Evolutionary conservation across 129 eudicot genomes (phyloP), one percentile per base, ranked within the genome.

Genomic region (Tanacetum coccineum): DNA sequence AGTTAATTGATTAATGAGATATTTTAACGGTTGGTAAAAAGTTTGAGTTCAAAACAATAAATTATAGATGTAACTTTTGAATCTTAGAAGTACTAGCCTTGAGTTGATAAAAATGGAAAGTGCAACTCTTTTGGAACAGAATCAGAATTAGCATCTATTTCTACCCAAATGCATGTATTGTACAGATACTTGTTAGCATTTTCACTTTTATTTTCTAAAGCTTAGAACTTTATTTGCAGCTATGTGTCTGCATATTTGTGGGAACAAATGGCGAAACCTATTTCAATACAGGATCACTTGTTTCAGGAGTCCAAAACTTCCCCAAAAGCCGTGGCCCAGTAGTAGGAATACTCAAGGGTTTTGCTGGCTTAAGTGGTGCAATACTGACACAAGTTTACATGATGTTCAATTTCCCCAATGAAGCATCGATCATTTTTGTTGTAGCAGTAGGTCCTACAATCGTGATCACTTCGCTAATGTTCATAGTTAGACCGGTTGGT

Each of bases 211-310:
- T 59, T 70, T 30, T 28, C 59, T 59, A 56, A 73, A 55, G 63
- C 45, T 21, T 67, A 3, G 1, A 75, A 50, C 26, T 64, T 57
- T 46, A 55, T 52, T 26, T 74, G 83, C 90, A 87, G 95, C 78
- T 87, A 59, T 87, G 95, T 67, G 74, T 84, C 42, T 75, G 79
- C 71, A 84, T 87, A 42, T 87, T 84, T 63, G 81, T 87, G 58
- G 95, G 95, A 72, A 84, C 90, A 45, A 87, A 87, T 70, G 90
- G 95, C n/a, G 87, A 84, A 69, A 87, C 95, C 73, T 87, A 84
- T 74, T 84, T 81, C 77, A 87, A 84, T 60, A 87, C 95, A n/a
- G 95, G 85, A 74, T 81, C 90, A 46, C 76, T 87, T 3, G 95
- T 87, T 50, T 75, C 95, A 15, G 80, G 85, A 9, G 83, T 87